Evolutionary conservation across 2,329 filamentous ascomycete genomes (phyloP).

Genomic region (Acrocalymma vagum): DNA sequence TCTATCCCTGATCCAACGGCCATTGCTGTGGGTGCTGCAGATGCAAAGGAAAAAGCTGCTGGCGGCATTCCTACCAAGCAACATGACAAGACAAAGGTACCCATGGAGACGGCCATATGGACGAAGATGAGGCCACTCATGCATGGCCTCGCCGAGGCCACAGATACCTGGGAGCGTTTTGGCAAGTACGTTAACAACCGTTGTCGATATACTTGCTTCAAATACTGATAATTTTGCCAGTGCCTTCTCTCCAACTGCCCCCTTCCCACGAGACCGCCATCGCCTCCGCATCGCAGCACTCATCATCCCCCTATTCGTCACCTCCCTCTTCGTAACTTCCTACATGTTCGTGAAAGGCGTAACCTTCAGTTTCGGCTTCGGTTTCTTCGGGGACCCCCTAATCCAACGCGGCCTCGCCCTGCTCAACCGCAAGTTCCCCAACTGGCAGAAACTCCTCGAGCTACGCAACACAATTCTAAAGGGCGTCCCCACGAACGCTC

Average conservation of each 20-base stretch:
- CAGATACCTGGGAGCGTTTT: slow-evolving; percentile 71
- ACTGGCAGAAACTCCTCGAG: slow-evolving; percentile 79
- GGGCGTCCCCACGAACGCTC: slow-evolving; percentile 85
- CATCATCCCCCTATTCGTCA: slow-evolving; percentile 52
- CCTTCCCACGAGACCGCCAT: slow-evolving; percentile 55
- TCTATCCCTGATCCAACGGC: slow-evolving; percentile 69
- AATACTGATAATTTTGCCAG: slow-evolving; percentile 25
- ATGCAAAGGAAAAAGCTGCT: slow-evolving; percentile 61
- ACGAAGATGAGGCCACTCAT: slow-evolving; percentile 77
- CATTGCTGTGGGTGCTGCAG: slow-evolving; percentile 61
- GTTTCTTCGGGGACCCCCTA: slow-evolving; percentile 82
- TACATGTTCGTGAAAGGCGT: slow-evolving; percentile 68
- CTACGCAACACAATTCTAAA: slow-evolving; percentile 79
- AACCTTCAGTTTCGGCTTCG: slow-evolving; percentile 74
- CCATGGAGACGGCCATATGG: slow-evolving; percentile 81
- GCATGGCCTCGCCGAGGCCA: slow-evolving; percentile 67
- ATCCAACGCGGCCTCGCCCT: slow-evolving; percentile 67
- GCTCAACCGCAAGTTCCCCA: slow-evolving; percentile 69
- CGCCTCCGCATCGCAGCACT: slow-evolving; percentile 56
- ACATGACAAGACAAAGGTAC: slow-evolving; percentile 80
- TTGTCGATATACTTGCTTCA: neutral
- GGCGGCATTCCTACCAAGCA: slow-evolving; percentile 60
- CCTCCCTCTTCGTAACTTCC: slow-evolving; percentile 56
- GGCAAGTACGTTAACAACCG: slow-evolving; percentile 57
- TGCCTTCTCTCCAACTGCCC: slow-evolving; percentile 58